Conservation (phyloP, 2,329 filamentous ascomycete genomes). For the Hortaea sp. region DNA sequence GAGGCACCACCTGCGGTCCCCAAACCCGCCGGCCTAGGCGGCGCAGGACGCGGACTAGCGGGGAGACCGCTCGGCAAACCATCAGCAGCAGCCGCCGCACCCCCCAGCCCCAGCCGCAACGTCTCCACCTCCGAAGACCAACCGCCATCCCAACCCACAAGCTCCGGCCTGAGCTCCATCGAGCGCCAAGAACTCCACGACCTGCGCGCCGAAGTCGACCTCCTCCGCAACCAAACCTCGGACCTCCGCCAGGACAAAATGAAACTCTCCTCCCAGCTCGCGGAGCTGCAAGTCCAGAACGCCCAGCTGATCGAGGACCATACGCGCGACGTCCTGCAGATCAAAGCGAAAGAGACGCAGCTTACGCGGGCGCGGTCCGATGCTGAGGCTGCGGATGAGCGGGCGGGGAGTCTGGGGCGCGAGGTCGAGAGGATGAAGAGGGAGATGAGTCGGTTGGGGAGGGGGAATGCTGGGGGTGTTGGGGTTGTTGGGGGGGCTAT, state of each 20-base stretch:
- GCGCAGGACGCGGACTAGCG: slow-evolving; percentile 60
- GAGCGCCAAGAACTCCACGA: slow-evolving; percentile 91
- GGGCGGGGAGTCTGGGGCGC: slow-evolving; percentile 70
- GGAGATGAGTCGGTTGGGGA: slow-evolving; percentile 52
- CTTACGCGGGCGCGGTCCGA: slow-evolving; percentile 85
- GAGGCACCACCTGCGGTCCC: slow-evolving; percentile 26
- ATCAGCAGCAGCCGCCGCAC: slow-evolving; percentile 33
- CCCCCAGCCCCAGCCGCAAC: slow-evolving; percentile 40
- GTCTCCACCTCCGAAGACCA: slow-evolving; percentile 15
- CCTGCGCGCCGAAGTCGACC: slow-evolving; percentile 72
- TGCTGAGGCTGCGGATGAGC: slow-evolving; percentile 76
- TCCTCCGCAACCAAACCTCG: slow-evolving; percentile 62
- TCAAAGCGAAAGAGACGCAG: slow-evolving; percentile 98
- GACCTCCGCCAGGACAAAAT: slow-evolving; percentile 74
- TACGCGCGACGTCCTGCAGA: slow-evolving; percentile 85
- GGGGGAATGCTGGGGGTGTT: slow-evolving; percentile 20
- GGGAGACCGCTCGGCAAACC: slow-evolving; percentile 78
- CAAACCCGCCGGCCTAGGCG: slow-evolving; percentile 32
- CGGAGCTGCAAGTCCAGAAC: slow-evolving; percentile 94
- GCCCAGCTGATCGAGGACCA: slow-evolving; percentile 95
- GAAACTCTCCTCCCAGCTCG: slow-evolving; percentile 74
- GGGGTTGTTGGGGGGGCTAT: slow-evolving; percentile 27
- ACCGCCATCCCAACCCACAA: slow-evolving; percentile 15
- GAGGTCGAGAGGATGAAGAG: slow-evolving; percentile 92
- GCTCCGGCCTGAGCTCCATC: slow-evolving; percentile 61